Conservation (phyloP, 2,329 filamentous ascomycete genomes). For the Aureobasidium sp. region DNA sequence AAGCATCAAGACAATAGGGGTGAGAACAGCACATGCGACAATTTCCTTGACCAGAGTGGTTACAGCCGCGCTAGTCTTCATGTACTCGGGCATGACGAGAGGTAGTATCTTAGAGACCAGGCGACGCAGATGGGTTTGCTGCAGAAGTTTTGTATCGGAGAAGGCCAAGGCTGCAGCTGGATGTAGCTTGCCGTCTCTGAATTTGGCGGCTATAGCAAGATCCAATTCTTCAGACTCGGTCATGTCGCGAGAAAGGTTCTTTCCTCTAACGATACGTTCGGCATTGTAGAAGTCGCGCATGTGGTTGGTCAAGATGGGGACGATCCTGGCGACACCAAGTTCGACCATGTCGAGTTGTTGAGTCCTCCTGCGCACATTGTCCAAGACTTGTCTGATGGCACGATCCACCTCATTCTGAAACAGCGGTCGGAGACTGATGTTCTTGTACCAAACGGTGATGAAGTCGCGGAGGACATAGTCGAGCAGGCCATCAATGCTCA, state of each 20-base stretch:
- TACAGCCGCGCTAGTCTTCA: slow-evolving; percentile 74
- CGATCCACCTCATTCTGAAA: slow-evolving; percentile 86
- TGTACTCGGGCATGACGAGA: slow-evolving; percentile 61
- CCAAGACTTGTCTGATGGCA: slow-evolving; percentile 65
- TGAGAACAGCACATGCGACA: slow-evolving; percentile 83
- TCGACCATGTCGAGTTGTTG: slow-evolving; percentile 76
- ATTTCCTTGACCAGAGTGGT: slow-evolving; percentile 78
- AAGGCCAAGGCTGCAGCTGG: slow-evolving; percentile 75
- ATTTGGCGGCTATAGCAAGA: slow-evolving; percentile 90
- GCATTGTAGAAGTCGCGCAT: slow-evolving; percentile 87
- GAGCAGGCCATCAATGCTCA: slow-evolving; percentile 71
- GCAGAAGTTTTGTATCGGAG: slow-evolving; percentile 73
- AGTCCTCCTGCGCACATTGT: slow-evolving; percentile 63
- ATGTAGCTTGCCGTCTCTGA: slow-evolving; percentile 80
- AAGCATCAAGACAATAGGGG: slow-evolving; percentile 70
- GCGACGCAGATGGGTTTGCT: slow-evolving; percentile 81
- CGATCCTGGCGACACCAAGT: slow-evolving; percentile 69
- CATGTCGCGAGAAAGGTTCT: slow-evolving; percentile 77
- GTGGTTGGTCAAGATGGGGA: slow-evolving; percentile 83
- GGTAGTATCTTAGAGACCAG: slow-evolving; percentile 68
- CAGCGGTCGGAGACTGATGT: slow-evolving; percentile 70
- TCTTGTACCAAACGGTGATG: slow-evolving; percentile 78
- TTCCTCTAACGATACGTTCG: slow-evolving; percentile 77
- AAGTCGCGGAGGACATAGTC: slow-evolving; percentile 75
- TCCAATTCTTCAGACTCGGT: slow-evolving; percentile 97